Evolutionary conservation across 768 basidiomycete species (phyloP), one percentile per base, ranked within the genome.

Genomic region (Polyporus arcularius): DNA sequence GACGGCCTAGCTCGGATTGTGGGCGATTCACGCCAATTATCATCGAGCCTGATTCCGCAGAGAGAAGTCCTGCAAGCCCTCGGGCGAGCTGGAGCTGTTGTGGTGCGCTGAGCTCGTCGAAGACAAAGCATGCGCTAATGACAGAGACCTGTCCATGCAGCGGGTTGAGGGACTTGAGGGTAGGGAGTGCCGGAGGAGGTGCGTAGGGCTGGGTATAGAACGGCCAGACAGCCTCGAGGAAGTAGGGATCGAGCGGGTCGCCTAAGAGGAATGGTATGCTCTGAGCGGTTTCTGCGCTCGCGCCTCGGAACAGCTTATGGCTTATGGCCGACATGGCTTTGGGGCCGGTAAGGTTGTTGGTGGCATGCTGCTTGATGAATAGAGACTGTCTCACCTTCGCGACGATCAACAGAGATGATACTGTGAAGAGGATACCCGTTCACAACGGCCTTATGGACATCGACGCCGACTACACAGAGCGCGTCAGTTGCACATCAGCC

Each of bases 231-330:
- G 64, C 58, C 4, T 67, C 64, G n/a, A 86, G 74, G 55, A 82
- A 73, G 6, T 63, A 56, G 4, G 78, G 71, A 61, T 84, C 76
- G 52, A 88, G 79, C 0, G 70, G 74, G 59, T 88, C 79, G 2
- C 86, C 88, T 12, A 74, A 71, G 15, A 88, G 60, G 66, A 88
- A 88, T 0, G 73, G 68, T 0, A 76, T 81, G 9, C n/a, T 4
- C 11, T 83, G 81, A 66, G 82, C 86, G 0, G 80, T 76, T 31
- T 78, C 71, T 0, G 79, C 77, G 0, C 75, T 82, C 4, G 81
- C 77, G 53, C 70, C 77, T 26, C 21, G 21, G 71, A 86, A 89
- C 18, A 88, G 75, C 42, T 80, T 74, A 62, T 87, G 85, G 3
- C 87, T 85, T 14, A 79, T 74, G 9, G 35, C 35, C 35, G 7